These are phyloP conservation scores for Chlamydomonas sphaeroides DNA, from an alignment of 139 green algal genomes.

Conservation along the genomic window DNA sequence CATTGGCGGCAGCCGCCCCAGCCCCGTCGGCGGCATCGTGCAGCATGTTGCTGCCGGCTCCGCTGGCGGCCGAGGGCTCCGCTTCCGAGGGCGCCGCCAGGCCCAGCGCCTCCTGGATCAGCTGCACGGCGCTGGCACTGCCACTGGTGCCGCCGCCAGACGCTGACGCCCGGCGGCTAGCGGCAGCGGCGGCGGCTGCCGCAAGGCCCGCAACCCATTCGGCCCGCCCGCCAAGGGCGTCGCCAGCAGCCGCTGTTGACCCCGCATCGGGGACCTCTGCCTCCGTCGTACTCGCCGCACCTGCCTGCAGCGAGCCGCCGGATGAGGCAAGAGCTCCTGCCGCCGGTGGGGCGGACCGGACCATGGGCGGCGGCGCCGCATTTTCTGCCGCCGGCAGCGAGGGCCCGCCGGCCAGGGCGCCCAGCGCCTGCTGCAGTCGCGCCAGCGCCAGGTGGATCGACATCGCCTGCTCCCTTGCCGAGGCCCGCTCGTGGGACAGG, in stretches of 20 bases:
- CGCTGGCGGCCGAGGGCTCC: not conserved
- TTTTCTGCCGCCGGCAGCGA: no score
- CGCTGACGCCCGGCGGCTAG: not conserved
- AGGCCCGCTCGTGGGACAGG: slow-evolving; percentile 10
- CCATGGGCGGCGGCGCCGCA: not conserved
- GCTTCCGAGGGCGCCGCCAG: not conserved
- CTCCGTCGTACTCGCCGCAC: not conserved
- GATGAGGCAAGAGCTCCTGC: not conserved
- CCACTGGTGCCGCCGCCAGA: not conserved
- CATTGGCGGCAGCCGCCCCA: no score
- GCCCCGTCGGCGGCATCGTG: no score
- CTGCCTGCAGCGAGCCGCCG: no score
- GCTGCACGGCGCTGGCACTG: not conserved
- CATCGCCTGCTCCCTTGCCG: slow-evolving; percentile 2
- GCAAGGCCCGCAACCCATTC: not conserved
- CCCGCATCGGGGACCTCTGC: not conserved
- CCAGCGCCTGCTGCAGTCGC: slow-evolving; percentile 27
- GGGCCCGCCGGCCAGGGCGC: not conserved
- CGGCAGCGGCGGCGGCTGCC: not conserved
- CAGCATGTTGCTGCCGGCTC: not conserved
- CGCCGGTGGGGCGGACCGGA: not conserved
- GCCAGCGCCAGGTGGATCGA: slow-evolving; percentile 24
- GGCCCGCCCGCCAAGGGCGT: not conserved
- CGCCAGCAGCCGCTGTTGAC: not conserved
- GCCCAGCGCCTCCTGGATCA: not conserved